Conservation (phyloP, 331 rosid genomes). For the Arachis monticola region DNA sequence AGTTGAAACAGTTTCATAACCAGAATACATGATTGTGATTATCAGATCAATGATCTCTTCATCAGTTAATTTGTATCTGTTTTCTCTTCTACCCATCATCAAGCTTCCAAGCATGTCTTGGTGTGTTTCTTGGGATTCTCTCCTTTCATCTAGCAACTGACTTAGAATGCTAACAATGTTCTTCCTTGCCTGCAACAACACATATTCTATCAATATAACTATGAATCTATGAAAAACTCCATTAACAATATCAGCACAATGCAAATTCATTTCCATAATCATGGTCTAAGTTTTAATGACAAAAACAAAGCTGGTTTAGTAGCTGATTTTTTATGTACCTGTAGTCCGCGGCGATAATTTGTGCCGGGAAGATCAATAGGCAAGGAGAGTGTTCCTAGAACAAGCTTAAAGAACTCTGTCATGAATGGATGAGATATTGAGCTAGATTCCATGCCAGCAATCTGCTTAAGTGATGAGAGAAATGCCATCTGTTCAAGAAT, state of each 20-base stretch:
- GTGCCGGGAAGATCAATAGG: constrained; percentile 93
- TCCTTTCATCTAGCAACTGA: constrained; percentile 68
- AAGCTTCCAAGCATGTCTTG: constrained; percentile 78
- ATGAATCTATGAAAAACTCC: neutral
- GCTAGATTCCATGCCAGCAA: constrained; percentile 76
- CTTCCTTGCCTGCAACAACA: constrained; percentile 76
- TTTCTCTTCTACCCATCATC: constrained; percentile 65
- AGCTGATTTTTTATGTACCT: constrained; percentile 41
- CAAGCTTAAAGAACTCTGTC: constrained; percentile 86
- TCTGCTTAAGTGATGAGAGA: constrained; percentile 81
- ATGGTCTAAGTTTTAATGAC: neutral
- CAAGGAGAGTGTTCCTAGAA: constrained; percentile 82
- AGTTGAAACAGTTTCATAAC: constrained; percentile 97
- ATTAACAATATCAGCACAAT: neutral
- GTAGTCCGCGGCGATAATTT: constrained; percentile 69
- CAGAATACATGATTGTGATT: constrained; percentile 88
- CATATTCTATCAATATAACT: neutral
- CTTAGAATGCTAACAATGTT: constrained; percentile 66
- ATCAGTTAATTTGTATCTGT: constrained; percentile 60
- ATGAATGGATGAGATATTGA: constrained; percentile 60
- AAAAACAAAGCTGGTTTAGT: too few relatives aligned
- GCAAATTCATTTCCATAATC: neutral
- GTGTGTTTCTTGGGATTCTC: constrained; percentile 53
- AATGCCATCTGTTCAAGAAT: constrained; percentile 73
- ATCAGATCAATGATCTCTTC: constrained; percentile 89